Percentiles rank a stretch among this genome's conserved stretches.
These are phyloP conservation scores for Ganoderma meredithae DNA, from an alignment of 1,284 basidiomycete species.

Conservation along the genomic window DNA sequence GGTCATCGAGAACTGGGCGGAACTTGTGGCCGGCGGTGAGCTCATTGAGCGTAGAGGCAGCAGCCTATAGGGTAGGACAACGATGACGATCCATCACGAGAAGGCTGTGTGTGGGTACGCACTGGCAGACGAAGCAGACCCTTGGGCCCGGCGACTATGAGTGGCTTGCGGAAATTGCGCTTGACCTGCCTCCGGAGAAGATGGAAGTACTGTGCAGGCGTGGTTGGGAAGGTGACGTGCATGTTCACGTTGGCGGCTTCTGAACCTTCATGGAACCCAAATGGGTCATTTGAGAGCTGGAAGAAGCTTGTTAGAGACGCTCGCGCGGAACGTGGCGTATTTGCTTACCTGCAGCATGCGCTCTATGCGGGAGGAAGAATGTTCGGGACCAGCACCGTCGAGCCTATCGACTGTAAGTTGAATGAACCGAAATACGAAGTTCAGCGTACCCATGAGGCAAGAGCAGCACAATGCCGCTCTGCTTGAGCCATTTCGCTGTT, in stretches of 20 bases:
- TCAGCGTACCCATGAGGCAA: slow-evolving; percentile 71
- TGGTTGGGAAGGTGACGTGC: slow-evolving; percentile 86
- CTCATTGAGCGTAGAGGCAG: slow-evolving; percentile 73
- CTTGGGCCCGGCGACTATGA: slow-evolving; percentile 86
- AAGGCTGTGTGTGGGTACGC: slow-evolving; percentile 39
- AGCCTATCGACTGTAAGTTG: slow-evolving; percentile 48
- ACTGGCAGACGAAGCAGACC: slow-evolving; percentile 82
- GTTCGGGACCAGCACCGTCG: slow-evolving; percentile 92
- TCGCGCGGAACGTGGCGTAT: not conserved
- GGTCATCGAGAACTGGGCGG: slow-evolving; percentile 75
- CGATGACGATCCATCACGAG: slow-evolving; percentile 9
- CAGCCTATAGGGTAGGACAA: slow-evolving; percentile 58
- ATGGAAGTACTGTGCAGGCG: slow-evolving; percentile 91
- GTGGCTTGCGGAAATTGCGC: slow-evolving; percentile 86
- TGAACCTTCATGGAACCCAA: slow-evolving; percentile 46
- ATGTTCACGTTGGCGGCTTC: slow-evolving; percentile 71
- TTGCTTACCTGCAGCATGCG: slow-evolving; percentile 78
- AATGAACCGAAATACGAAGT: not conserved
- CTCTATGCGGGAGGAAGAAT: slow-evolving; percentile 87
- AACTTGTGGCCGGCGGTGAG: slow-evolving; percentile 72
- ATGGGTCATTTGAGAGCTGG: slow-evolving; percentile 78
- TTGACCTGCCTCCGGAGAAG: slow-evolving; percentile 83
- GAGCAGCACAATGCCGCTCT: slow-evolving; percentile 88
- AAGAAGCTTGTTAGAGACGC: not conserved
- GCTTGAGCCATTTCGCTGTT: slow-evolving; percentile 91